phyloP scores from a whole-genome alignment of 2,329 filamentous ascomycete genomes.

The Paracorniculantispora psalliotae region DNA sequence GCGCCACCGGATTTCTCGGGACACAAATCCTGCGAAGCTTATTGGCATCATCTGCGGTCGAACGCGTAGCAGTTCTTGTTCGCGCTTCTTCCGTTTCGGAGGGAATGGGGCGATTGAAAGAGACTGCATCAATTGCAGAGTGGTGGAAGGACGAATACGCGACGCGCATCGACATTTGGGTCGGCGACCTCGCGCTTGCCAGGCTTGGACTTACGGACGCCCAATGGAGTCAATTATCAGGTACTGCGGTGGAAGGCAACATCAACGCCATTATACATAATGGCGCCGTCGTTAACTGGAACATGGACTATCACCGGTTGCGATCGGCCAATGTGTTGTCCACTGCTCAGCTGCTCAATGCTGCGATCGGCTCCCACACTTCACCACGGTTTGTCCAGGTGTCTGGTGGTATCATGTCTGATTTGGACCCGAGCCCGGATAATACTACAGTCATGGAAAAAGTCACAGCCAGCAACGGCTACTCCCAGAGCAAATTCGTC shows the following conservation, averaged over 20 bases:
- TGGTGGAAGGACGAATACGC: conserved; percentile 17
- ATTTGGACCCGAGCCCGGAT: background rate
- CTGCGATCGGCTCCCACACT: conserved; percentile 12
- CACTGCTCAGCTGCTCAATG: conserved; percentile 18
- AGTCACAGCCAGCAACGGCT: conserved; percentile 14
- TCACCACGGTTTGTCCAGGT: conserved; percentile 20
- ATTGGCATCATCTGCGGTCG: background rate
- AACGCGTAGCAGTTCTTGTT: conserved; percentile 10
- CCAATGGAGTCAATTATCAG: conserved; percentile 55
- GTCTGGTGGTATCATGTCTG: conserved; percentile 18
- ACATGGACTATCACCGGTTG: conserved; percentile 68
- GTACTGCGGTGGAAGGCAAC: conserved; percentile 36
- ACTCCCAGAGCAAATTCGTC: conserved; percentile 22
- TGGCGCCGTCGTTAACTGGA: conserved; percentile 79
- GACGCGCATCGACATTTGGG: conserved; percentile 55
- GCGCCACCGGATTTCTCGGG: conserved; percentile 16
- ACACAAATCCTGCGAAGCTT: conserved; percentile 15
- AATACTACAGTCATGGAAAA: background rate
- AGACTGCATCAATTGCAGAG: conserved; percentile 11
- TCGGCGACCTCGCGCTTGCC: conserved; percentile 66
- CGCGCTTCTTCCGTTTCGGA: conserved; percentile 11
- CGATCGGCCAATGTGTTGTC: conserved; percentile 63
- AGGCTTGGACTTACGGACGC: conserved; percentile 62
- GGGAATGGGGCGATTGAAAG: conserved; percentile 15
- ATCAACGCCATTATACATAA: conserved; percentile 77